Base-by-base conservation (phyloP, 2,329 filamentous ascomycete genomes). In the Calonectria fujianensis region DNA sequence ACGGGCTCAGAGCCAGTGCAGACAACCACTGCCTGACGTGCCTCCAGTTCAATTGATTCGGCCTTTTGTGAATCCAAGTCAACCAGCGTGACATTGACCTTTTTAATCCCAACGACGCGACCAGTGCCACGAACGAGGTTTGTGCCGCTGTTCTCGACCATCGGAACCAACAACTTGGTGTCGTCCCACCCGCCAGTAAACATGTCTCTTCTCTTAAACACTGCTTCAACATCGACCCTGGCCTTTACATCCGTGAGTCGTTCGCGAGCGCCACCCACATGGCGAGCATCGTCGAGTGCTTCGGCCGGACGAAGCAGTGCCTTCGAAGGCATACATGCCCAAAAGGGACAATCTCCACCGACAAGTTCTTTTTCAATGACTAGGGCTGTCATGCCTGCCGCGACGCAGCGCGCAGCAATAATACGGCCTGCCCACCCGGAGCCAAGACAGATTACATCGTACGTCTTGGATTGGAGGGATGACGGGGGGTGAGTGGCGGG, bases 151-250 rank as follows among this genome's bases (percentile, higher is more conserved):
- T 63, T 63, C 57, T 63, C 57, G 16, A 63, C 57, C 57, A 63
- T 63, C 16, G 57, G 57, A 41, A 63, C 37, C n/a, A 63, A 39
- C 24, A 63, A 18, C 24, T 63, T 63, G 24, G 57, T 63, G 24
- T 63, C 57, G 10, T 63, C 57, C 57, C 57, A 63, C n/a, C 57
- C 57, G 1, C 32, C 35, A 29, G 57, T 39, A 31, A 63, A 41
- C 7, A 27, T 41, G 24, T 63, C 57, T n/a, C 57, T 63, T 37
- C 57, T 63, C n/a, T 63, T 63, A n/a, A 63, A 63, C 8, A 63
- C 57, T 39, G 57, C 57, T 31, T 63, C 57, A 6, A 14, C 57
- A 20, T 63, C 57, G 18, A 63, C 37, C 2, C 24, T 7, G 4
- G 13, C 24, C 10, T 63, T 39, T 27, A 24, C 11, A n/a, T 39